Evolutionary conservation across 129 eudicot species (phyloP).

Genomic region (Scalesia atractyloides): DNA sequence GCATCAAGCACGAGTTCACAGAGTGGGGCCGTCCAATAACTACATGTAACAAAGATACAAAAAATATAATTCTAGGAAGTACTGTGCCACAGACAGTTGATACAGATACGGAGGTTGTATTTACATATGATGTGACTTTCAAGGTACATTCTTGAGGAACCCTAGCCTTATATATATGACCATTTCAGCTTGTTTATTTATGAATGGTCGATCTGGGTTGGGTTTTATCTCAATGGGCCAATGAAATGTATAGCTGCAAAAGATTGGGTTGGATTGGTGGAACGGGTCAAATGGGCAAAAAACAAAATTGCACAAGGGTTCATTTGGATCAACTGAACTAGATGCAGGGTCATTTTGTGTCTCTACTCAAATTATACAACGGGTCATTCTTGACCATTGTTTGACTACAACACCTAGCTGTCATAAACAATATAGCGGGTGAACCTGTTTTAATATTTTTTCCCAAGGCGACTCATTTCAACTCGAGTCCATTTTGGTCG

Average conservation of each 20-base stretch:
- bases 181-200: not conserved
- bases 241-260: not conserved
- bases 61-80: slow-evolving; percentile 54
- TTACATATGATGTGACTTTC: slow-evolving; percentile 80
- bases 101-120: slow-evolving; percentile 58
- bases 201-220: not conserved
- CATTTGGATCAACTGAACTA: too few species aligned
- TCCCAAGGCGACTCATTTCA: too few species aligned
- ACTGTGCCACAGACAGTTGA: slow-evolving; percentile 81
- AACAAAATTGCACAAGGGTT: too few species aligned
- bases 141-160: slow-evolving; percentile 47
- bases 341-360: too few species aligned
- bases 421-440: too few species aligned
- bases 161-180: not conserved
- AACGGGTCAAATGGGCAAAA: not conserved
- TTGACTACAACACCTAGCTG: too few species aligned
- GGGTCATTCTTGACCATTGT: too few species aligned
- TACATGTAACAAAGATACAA: slow-evolving; percentile 70
- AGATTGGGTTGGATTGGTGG: not conserved
- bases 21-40: slow-evolving; percentile 71
- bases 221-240: not conserved
- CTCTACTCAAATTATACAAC: too few species aligned
- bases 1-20: slow-evolving; percentile 80
- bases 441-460: too few species aligned
- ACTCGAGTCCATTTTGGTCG: too few species aligned